Evolutionary conservation across 2,329 filamentous ascomycete species (phyloP), one percentile per base, ranked within the genome.

Genomic region (Exophiala xenobiotica): DNA sequence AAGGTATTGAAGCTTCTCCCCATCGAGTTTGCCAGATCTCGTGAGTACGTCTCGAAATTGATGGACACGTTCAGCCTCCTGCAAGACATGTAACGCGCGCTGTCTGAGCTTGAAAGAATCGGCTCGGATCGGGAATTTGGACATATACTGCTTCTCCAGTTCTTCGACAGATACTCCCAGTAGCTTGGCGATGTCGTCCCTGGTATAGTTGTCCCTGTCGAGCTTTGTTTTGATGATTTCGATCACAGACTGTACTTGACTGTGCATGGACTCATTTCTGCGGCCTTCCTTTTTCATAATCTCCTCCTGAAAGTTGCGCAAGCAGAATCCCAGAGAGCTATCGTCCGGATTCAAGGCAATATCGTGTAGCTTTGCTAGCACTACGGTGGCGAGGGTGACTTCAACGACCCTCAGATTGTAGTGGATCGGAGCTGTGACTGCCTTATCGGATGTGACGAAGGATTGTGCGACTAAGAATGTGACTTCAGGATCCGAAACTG

Each of bases 381-480:
- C 78, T 12, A 80, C 74, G 2, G 93, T 90, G 2, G 93, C 93
- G 24, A 99, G 79, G 47, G 87, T 93, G 74, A 90, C 95, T 72
- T 99, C 93, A 29, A 96, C 93, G 1, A 99, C 93, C 22, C 93
- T 87, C 19, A 99, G 81, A 70, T 99, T 99, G 77, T 97, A 99
- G 77, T 92, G 90, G 58, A 95, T 85, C 0, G 92, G 92, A 0
- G 87, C 93, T 1, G 92, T 96, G 56, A 92, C 87, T 65, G 93
- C 88, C 74, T 99, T 99, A 76, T 97, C 91, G 4, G 92, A 88
- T 12, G 87, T 86, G 54, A 99, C 87, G 68, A 96, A 96, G 53
- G 88, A 95, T 68, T 99, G 93, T 6, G 91, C 92, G 60, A 96
- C 90, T 58, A 99, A 79, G 70, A 99, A 97, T 61, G 85, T 90